Evolutionary conservation across 176 grass and related monocot genomes (phyloP).

Genomic region (Aegilops sharonensis): DNA sequence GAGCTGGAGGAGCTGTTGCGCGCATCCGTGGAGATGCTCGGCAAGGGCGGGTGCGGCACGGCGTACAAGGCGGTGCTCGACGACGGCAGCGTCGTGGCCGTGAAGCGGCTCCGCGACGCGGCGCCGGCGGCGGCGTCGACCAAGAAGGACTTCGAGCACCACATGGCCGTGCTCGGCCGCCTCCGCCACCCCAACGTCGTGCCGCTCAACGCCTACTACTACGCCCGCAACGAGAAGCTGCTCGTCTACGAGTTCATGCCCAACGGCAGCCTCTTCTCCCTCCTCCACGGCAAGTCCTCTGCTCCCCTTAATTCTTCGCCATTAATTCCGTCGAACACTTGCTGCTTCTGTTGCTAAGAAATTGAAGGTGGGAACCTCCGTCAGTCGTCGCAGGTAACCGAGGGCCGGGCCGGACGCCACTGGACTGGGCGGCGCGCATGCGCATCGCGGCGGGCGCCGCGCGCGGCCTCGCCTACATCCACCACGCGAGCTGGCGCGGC

Average conservation of each 20-base stretch:
- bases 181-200: conserved; percentile 81
- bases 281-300: conserved; percentile 66
- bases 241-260: conserved; percentile 99
- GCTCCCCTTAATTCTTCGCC: neutral
- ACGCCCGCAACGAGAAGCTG: conserved; percentile 96
- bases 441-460: conserved; percentile 66
- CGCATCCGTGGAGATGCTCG: no score
- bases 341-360: neutral
- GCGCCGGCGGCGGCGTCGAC: no score
- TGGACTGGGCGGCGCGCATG: conserved; percentile 77
- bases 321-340: neutral
- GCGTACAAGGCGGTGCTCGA: conserved; percentile 65
- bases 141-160: conserved; percentile 71
- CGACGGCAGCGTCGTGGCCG: conserved; percentile 27
- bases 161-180: conserved; percentile 68
- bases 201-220: conserved; percentile 83
- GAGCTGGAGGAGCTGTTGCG: no score
- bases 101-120: no score
- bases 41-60: no score
- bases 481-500: conserved; percentile 64
- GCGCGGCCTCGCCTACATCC: conserved; percentile 78
- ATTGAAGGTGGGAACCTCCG: neutral
- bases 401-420: conserved; percentile 69
- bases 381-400: conserved; percentile 58
- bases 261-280: conserved; percentile 82